A percentile compares a stretch with the other conserved stretches of the same genome.
Conservation (phyloP, 441 rosid genomes). For the Adansonia grandidieri region DNA sequence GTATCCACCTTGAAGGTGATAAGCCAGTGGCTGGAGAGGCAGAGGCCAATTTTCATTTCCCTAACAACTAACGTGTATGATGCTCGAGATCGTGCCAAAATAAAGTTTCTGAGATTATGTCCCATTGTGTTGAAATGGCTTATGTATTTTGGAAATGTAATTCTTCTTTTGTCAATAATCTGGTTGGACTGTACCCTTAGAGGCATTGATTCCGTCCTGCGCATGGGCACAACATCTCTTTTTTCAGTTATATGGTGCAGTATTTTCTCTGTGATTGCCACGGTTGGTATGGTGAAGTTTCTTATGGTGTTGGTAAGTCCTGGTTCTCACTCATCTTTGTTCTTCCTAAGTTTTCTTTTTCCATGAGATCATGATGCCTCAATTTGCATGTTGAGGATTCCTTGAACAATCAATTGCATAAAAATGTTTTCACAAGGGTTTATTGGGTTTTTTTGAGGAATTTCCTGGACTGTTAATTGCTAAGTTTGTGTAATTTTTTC, state of each 20-base stretch:
- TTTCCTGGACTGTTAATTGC: slow-evolving; percentile 1
- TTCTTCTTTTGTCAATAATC: slow-evolving; percentile 72
- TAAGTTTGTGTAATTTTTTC: neutral
- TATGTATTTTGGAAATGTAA: slow-evolving; percentile 61
- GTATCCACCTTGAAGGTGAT: slow-evolving; percentile 44
- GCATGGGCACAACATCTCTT: slow-evolving; percentile 85
- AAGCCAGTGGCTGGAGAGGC: slow-evolving; percentile 66
- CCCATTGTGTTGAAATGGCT: slow-evolving; percentile 76
- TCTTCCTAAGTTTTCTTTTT: neutral
- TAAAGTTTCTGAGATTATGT: slow-evolving; percentile 55
- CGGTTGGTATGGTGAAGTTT: slow-evolving; percentile 75
- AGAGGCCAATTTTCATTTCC: slow-evolving; percentile 51
- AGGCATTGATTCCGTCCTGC: slow-evolving; percentile 83
- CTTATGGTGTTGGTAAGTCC: slow-evolving; percentile 66
- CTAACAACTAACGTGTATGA: slow-evolving; percentile 41
- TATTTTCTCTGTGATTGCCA: slow-evolving; percentile 71
- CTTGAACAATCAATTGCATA: neutral
- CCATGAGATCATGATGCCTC: slow-evolving; percentile 9
- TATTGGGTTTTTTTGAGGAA: neutral
- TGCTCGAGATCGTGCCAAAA: slow-evolving; percentile 51
- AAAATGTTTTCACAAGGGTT: slow-evolving; percentile 8
- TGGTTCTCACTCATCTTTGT: slow-evolving; percentile 19
- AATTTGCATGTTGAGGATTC: neutral
- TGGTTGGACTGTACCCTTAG: slow-evolving; percentile 92
- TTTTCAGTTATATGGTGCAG: slow-evolving; percentile 91